A percentile compares a stretch with the other conserved stretches of the same genome.
Conservation (phyloP, 768 basidiomycete species). For the Podaxis mareebaensis region DNA sequence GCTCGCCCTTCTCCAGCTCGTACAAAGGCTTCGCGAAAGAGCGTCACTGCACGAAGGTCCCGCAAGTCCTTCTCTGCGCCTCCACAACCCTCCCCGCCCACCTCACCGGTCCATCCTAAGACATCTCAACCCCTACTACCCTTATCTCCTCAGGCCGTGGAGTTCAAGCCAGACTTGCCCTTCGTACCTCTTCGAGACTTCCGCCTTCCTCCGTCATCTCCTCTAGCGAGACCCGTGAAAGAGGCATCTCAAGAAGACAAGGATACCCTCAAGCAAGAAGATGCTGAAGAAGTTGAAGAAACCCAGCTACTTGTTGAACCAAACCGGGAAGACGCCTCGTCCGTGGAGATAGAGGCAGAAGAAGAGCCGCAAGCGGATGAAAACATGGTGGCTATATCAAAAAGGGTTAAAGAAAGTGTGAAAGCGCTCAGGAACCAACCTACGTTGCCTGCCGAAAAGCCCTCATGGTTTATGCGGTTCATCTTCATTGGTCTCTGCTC, state of each 20-base stretch:
- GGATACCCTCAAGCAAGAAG: slow-evolving; percentile 19
- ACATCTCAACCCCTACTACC: slow-evolving; percentile 34
- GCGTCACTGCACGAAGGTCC: slow-evolving; percentile 44
- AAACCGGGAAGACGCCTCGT: slow-evolving; percentile 8
- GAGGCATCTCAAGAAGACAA: slow-evolving; percentile 10
- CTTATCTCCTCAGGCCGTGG: slow-evolving; percentile 23
- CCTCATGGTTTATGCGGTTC: slow-evolving; percentile 37
- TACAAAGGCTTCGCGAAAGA: slow-evolving; percentile 43
- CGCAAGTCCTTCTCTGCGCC: slow-evolving; percentile 77
- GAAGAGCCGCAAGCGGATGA: slow-evolving; percentile 14
- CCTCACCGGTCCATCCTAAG: slow-evolving; percentile 41
- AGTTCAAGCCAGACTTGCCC: slow-evolving; percentile 25
- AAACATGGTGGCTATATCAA: slow-evolving; percentile 30
- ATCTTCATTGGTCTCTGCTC: slow-evolving; percentile 38
- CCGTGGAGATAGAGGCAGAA: slow-evolving; percentile 10
- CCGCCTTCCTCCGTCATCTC: slow-evolving; percentile 2
- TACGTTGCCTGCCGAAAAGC: slow-evolving; percentile 15
- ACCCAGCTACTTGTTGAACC: slow-evolving; percentile 13
- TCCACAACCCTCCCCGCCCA: slow-evolving; percentile 47
- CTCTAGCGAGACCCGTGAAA: slow-evolving; percentile 3
- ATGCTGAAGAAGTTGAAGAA: slow-evolving; percentile 6
- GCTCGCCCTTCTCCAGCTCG: slow-evolving; percentile 58
- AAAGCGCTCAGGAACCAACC: slow-evolving; percentile 16
- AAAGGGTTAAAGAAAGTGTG: slow-evolving; percentile 38
- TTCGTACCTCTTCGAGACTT: slow-evolving; percentile 5